Conservation (phyloP, 768 basidiomycete species). For the Neoboletus subvelutipes region DNA sequence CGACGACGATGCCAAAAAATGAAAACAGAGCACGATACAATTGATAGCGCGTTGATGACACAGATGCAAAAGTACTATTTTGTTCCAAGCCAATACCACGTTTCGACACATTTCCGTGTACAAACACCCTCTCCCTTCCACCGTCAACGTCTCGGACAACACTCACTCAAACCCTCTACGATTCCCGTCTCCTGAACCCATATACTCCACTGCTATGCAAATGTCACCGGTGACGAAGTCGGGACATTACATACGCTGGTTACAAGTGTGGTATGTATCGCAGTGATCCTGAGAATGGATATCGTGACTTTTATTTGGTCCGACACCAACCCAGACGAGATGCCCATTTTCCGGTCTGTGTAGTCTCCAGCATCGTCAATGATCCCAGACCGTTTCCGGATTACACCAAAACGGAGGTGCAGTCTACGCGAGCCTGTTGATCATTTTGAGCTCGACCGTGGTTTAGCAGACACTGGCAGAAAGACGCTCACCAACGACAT, state of each 20-base stretch:
- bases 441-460: background rate
- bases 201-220: background rate
- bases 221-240: background rate
- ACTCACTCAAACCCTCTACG: background rate
- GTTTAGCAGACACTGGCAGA: background rate
- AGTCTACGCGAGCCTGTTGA: too few species aligned
- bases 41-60: background rate
- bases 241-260: background rate
- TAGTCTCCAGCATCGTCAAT: slow-evolving; percentile 40
- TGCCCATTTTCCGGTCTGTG: background rate
- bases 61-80: background rate
- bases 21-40: background rate
- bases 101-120: background rate
- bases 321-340: background rate
- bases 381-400: slow-evolving; percentile 61
- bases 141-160: background rate
- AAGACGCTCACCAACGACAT: slow-evolving; percentile 29
- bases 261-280: background rate
- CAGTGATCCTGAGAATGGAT: background rate
- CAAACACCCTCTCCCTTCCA: too few species aligned
- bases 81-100: background rate
- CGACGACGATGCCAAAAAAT: background rate
- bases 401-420: slow-evolving; percentile 69
- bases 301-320: background rate
- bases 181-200: background rate